Evolutionary conservation across 345 rosid genomes (phyloP), one percentile per base, ranked within the genome.

Genomic region (Syzygium jambos): DNA sequence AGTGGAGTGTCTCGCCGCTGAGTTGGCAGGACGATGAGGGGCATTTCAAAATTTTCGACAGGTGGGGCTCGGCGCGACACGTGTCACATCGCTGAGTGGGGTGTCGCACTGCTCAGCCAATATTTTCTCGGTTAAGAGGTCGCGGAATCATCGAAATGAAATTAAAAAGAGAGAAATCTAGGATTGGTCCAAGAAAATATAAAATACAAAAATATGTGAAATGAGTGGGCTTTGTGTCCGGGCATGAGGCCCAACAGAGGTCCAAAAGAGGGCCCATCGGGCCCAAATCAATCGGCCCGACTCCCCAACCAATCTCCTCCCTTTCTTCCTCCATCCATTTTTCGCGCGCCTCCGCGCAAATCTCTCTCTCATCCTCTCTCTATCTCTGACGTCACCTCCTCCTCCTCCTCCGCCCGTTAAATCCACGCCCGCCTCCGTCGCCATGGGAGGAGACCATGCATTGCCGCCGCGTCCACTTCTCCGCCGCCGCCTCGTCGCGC

Each of bases 401-500:
- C 52, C 85, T 84, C 52, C 57, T 84, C n/a, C 85, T 38, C 56
- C 84, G 21, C 14, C 43, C 59, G 59, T 15, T 52, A 54, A n/a
- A n/a, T 52, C 85, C 43, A 84, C 85, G 8, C 5, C 30, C 43
- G 53, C 82, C 82, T 38, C 41, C 82, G 4, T 85, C 43, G 68
- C 63, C 63, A 86, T 63, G 87, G 57, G 5, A 30, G 54, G 38
- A 14, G 34, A 86, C 38, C 27, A 65, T 27, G 82, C 63, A 87
- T 73, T 49, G 82, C 82, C 82, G 82, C 82, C 82, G 21, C 49
- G 82, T 90, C 87, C 91, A 91, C 65, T 54, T 87, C 53, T 86
- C 90, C 89, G 87, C 93, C 68, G 88, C 93, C 84, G 87, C 94
- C 87, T 83, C 93, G 51, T 87, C 88, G 77, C 78, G 91, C 78